Evolutionary conservation across 495 filamentous ascomycete genomes (phyloP), one percentile per base, ranked within the genome.

Genomic region (Penicillium antarcticum): DNA sequence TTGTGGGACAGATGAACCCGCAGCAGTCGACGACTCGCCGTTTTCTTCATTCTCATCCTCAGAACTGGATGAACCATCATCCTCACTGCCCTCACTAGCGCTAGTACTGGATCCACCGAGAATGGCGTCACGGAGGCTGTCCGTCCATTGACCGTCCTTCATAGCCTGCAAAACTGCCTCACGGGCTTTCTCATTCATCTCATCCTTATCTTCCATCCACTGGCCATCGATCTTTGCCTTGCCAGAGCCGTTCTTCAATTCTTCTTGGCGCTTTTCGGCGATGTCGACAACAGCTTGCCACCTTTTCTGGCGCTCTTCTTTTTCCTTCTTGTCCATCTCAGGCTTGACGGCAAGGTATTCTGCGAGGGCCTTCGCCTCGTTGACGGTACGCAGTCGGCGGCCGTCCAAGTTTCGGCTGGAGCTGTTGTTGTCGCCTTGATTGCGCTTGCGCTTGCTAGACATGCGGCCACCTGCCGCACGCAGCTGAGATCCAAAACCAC

Each of bases 381-480:
- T 92, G 34, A 98, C 86, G 7, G 92, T 97, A 50, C 94, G 85
- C 34, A 97, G 69, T 32, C 94, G 82, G 8, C 95, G 86, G 0
- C 94, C 94, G 58, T 97, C 92, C 12, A 97, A 84, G 57, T 97
- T 97, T 37, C 94, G 84, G 59, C 85, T 95, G 7, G 91, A 96
- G 26, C 83, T 88, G 60, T 91, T 90, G 56, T 86, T 84, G 32
- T 96, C 90, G 43, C 88, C 88, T 58, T 87, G 80, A 51, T 89
- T 80, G 69, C 84, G 85, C 79, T 96, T 96, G 65, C 89, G 88
- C 67, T 89, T 91, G 5, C 84, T 88, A 1, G 90, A 94, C 94
- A 98, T 98, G 72, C 94, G 94, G 13, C 94, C 94, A 63, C 94
- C 94, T 12, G 94, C 94, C 4, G 94, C 94, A 64, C 94, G 90